Base-by-base conservation (phyloP, 306 rosid species). In the Gastrolobium bilobum region DNA sequence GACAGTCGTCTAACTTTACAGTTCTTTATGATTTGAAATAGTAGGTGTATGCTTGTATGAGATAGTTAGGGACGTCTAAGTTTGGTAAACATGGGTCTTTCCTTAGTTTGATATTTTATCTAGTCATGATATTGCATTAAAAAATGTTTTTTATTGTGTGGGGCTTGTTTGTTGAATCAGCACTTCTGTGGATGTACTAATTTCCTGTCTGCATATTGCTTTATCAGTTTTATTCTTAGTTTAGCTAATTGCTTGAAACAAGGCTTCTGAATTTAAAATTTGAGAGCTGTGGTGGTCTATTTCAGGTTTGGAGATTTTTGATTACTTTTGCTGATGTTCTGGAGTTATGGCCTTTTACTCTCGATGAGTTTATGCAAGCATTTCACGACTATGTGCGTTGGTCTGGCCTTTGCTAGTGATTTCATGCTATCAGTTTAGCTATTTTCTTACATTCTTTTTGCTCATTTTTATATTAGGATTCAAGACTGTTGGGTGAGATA, bases 311-410 rank as follows among this genome's bases (percentile, higher is more conserved):
- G 99, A 90, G 93, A 79, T 95, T 95, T 86, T 87, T 95, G 48
- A 91, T 95, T 85, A 90, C 96, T 40, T 95, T 95, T 84, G 91
- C 94, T 70, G 99, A 95, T 80, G 87, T 92, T 85, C 96, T 95
- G 58, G 93, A 90, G 91, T 79, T 95, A 46, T 95, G 99, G 99
- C 95, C 99, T 2, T 95, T 95, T 83, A 95, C 99, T 34, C 91
- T 92, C 1, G 99, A 95, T 79, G 99, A 95, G 86, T 95, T 95
- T 83, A 86, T 95, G 84, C 99, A 95, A 86, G 95, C 96, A 75
- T 91, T 95, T 84, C 98, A 95, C 71, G 99, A 95, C 84, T 90
- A 87, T 73, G 99, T 95, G 75, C 91, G 98, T 86, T 54, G 13
- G 61, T 71, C 48, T 46, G 73, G 71, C 68, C 46, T 79, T 50